Evolutionary conservation across 306 rosid species (phyloP).

Genomic region (Canavalia ensiformis): DNA sequence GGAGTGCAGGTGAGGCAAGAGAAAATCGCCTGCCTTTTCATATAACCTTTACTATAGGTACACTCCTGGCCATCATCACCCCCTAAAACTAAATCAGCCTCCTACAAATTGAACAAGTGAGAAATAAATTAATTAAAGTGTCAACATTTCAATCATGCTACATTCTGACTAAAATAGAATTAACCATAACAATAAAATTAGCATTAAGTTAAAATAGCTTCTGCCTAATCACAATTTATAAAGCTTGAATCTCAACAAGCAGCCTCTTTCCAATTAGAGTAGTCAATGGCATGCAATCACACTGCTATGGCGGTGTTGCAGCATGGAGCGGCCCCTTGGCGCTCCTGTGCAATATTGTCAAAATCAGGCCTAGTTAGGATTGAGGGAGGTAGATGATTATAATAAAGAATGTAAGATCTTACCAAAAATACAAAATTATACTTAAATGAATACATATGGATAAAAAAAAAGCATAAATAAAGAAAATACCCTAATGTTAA

Average conservation of each 20-base stretch:
- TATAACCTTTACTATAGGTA: conserved; percentile 86
- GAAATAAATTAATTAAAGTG: neutral
- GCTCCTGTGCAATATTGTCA: no score
- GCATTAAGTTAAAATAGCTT: conserved; percentile 14
- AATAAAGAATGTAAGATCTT: no score
- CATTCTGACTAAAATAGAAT: conserved; percentile 3
- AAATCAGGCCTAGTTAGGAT: no score
- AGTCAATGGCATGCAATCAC: no score
- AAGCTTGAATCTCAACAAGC: conserved; percentile 28
- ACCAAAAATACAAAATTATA: no score
- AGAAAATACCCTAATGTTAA: no score
- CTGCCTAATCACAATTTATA: conserved; percentile 10
- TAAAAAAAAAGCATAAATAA: no score
- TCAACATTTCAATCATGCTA: conserved; percentile 31
- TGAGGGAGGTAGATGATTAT: no score
- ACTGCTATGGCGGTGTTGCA: no score
- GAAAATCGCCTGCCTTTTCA: conserved; percentile 98
- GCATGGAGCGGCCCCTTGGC: no score
- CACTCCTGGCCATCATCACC: conserved; percentile 99
- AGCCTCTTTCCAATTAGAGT: neutral
- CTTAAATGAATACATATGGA: no score
- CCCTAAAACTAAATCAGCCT: conserved; percentile 94
- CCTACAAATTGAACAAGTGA: conserved; percentile 56
- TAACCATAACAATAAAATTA: neutral
- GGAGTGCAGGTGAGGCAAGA: conserved; percentile 98